A percentile compares a stretch with the other conserved stretches of the same genome.
These are phyloP conservation scores for Gentiana dahurica DNA, from an alignment of 257 asterid species.

Conservation along the genomic window DNA sequence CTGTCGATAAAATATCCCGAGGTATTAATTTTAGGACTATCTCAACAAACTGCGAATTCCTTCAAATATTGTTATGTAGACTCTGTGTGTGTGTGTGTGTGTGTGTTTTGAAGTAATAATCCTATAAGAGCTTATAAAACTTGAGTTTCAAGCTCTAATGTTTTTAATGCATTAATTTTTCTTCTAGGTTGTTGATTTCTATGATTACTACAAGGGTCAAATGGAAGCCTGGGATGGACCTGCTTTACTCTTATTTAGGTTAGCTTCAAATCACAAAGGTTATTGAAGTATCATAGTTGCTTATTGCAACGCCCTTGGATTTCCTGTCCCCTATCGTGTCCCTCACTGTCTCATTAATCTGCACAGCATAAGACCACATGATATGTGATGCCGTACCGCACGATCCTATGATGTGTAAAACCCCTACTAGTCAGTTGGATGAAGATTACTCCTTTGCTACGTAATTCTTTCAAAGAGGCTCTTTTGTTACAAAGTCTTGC, in stretches of 20 bases:
- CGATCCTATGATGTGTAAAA: too few relatives aligned
- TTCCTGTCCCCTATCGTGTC: too few relatives aligned
- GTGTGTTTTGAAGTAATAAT: too few relatives aligned
- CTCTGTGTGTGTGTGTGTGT: not conserved
- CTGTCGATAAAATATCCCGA: slow-evolving; percentile 82
- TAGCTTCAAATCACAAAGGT: slow-evolving; percentile 10
- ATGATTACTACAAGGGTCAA: slow-evolving; percentile 97
- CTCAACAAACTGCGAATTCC: not conserved
- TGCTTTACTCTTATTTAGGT: slow-evolving; percentile 97
- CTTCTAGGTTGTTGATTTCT: slow-evolving; percentile 74
- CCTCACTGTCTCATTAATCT: too few relatives aligned
- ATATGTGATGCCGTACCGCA: too few relatives aligned
- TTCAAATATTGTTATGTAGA: not conserved
- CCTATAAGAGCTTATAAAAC: not conserved
- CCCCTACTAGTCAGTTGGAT: too few relatives aligned
- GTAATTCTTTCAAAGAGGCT: too few relatives aligned
- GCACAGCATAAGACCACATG: too few relatives aligned
- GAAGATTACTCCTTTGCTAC: too few relatives aligned
- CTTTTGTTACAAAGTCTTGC: too few relatives aligned
- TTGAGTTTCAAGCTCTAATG: slow-evolving; percentile 7
- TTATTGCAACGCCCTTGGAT: not conserved
- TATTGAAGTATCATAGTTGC: not conserved
- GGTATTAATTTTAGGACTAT: slow-evolving; percentile 31
- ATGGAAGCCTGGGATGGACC: slow-evolving; percentile 99
- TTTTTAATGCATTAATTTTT: slow-evolving; percentile 16